These are phyloP conservation scores for Picea abies DNA, from an alignment of 83 land plant species.

Conservation along the genomic window DNA sequence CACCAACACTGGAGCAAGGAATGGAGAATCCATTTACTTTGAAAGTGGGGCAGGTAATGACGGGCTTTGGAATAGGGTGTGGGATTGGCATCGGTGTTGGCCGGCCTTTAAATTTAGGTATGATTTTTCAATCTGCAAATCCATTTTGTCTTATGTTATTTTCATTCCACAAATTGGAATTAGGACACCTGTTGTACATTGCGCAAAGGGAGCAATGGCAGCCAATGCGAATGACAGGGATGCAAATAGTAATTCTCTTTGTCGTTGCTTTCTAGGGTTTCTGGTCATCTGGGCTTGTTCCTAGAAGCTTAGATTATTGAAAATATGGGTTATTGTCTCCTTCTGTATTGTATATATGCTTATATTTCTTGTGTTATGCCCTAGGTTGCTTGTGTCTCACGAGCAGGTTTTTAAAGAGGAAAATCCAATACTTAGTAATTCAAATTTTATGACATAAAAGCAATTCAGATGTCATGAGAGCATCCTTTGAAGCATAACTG, in stretches of 20 bases:
- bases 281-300: too few relatives aligned
- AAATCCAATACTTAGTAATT: too few relatives aligned
- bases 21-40: conserved; percentile 87
- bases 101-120: conserved; percentile 76
- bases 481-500: too few relatives aligned
- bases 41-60: conserved; percentile 91
- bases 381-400: too few relatives aligned
- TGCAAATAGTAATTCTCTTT: conserved; percentile 5
- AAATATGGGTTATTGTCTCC: too few relatives aligned
- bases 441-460: too few relatives aligned
- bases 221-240: neutral
- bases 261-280: neutral
- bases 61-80: conserved; percentile 95
- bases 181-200: neutral
- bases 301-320: too few relatives aligned
- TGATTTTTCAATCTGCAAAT: conserved; percentile 13
- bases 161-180: neutral
- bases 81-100: conserved; percentile 99
- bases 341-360: too few relatives aligned
- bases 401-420: too few relatives aligned
- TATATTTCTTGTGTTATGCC: too few relatives aligned
- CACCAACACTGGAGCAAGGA: neutral
- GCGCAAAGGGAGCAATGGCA: neutral
- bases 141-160: neutral
- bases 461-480: too few relatives aligned